phyloP scores from a whole-genome alignment of 1,284 basidiomycete genomes.

The Athelia sp. region DNA sequence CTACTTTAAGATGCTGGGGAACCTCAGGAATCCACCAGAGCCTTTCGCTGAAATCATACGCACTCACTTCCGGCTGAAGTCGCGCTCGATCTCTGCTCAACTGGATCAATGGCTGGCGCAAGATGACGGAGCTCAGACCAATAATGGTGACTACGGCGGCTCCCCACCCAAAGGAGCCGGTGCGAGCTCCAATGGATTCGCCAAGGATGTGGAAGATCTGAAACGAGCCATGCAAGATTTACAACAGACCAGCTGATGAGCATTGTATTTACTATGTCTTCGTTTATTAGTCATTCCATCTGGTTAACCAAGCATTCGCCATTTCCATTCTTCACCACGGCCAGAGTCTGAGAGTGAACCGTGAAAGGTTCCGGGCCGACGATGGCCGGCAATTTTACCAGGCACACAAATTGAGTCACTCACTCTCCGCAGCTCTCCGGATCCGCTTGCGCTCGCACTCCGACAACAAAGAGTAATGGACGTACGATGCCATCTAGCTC shows the following conservation, averaged over 20 bases:
- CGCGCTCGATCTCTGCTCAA: conserved; percentile 61
- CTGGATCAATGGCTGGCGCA: conserved; percentile 74
- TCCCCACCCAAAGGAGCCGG: conserved; percentile 27
- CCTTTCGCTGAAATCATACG: conserved; percentile 80
- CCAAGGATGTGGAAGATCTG: conserved; percentile 65
- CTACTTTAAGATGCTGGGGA: conserved; percentile 77
- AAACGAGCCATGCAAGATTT: conserved; percentile 30
- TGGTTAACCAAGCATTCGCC: too few relatives aligned
- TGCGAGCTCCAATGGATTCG: conserved; percentile 50
- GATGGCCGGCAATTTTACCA: too few relatives aligned
- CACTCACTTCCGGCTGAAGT: conserved; percentile 88
- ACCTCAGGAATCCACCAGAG: conserved; percentile 75
- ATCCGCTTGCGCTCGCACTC: too few relatives aligned
- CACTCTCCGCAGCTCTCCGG: too few relatives aligned
- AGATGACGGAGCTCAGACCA: conserved; percentile 62
- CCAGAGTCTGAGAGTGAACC: too few relatives aligned
- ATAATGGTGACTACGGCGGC: conserved; percentile 48
- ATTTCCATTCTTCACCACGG: too few relatives aligned
- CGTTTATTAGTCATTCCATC: too few relatives aligned
- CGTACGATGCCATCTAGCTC: too few relatives aligned
- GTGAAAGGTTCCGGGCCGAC: too few relatives aligned
- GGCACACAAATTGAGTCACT: too few relatives aligned
- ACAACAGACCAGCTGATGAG: neutral
- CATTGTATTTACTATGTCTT: too few relatives aligned
- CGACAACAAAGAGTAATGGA: too few relatives aligned